Evolutionary conservation across 257 asterid species (phyloP).

Genomic region (Rehmannia glutinosa): DNA sequence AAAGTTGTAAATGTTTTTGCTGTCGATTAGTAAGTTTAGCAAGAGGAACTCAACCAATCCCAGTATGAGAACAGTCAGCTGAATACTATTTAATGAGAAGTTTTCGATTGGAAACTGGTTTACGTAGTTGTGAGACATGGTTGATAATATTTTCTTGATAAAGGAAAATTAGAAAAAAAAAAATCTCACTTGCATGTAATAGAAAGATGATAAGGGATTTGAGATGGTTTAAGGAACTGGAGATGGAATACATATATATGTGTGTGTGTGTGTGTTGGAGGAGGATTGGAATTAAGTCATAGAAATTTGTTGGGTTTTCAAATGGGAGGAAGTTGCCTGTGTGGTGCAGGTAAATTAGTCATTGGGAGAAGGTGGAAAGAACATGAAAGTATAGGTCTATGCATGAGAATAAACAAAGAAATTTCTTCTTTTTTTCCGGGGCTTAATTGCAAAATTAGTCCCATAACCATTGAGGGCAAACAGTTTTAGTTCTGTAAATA

Average conservation of each 20-base stretch:
- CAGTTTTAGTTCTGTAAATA: no score
- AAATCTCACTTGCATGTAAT: constrained; percentile 1
- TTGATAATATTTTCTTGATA: not conserved
- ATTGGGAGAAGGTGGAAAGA: constrained; percentile 24
- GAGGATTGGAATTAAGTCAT: no score
- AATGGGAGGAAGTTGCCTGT: constrained; percentile 29
- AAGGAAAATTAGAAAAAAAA: not conserved
- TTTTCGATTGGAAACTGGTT: constrained; percentile 25
- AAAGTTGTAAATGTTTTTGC: constrained; percentile 25
- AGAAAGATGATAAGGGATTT: not conserved
- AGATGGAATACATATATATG: not conserved
- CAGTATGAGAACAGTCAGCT: constrained; percentile 21
- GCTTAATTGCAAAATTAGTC: no score
- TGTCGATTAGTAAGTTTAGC: constrained; percentile 22
- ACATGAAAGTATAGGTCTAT: not conserved
- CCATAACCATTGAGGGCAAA: no score
- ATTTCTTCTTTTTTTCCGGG: not conserved
- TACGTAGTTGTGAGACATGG: constrained; percentile 24
- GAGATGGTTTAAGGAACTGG: constrained; percentile 11
- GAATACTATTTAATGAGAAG: constrained; percentile 18
- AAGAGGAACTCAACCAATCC: constrained; percentile 35
- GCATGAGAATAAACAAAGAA: constrained; percentile 13
- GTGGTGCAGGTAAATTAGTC: constrained; percentile 25
- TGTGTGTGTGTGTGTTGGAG: not conserved
- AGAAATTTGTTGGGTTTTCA: not conserved